These are phyloP conservation scores for Syzygium jambos DNA, from an alignment of 345 rosid species.

Conservation along the genomic window DNA sequence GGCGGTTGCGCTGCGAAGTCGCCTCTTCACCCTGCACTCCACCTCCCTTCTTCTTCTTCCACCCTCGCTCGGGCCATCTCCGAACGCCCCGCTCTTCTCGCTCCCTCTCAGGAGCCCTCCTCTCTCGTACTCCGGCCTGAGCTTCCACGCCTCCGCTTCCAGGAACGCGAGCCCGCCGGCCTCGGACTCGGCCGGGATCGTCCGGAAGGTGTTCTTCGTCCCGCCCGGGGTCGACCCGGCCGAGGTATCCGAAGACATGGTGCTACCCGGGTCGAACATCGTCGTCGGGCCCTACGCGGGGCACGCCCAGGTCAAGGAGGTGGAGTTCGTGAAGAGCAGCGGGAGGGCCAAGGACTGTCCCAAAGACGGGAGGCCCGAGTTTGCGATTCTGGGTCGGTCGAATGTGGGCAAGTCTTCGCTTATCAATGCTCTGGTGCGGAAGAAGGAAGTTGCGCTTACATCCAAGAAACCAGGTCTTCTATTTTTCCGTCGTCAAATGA, in stretches of 20 bases:
- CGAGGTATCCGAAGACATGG: slow-evolving; percentile 58
- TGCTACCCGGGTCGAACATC: slow-evolving; percentile 82
- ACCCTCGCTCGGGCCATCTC: neutral
- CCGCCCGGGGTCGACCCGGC: slow-evolving; percentile 82
- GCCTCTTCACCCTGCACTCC: slow-evolving; percentile 4
- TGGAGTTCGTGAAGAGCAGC: slow-evolving; percentile 85
- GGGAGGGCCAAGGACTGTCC: slow-evolving; percentile 86
- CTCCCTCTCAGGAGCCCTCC: neutral
- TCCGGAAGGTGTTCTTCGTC: slow-evolving; percentile 37
- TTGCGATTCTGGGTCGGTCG: slow-evolving; percentile 84
- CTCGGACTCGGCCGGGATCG: slow-evolving; percentile 26
- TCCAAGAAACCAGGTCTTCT: slow-evolving; percentile 81
- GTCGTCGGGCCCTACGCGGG: slow-evolving; percentile 87
- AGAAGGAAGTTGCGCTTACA: slow-evolving; percentile 91
- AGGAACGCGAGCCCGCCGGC: slow-evolving; percentile 20
- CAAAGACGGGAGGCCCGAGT: slow-evolving; percentile 70
- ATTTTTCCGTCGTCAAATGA: neutral
- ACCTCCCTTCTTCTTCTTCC: neutral
- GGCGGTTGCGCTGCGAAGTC: slow-evolving; percentile 5
- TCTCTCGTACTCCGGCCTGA: neutral
- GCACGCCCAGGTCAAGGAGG: slow-evolving; percentile 81
- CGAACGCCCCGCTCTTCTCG: neutral
- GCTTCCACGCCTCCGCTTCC: slow-evolving; percentile 21
- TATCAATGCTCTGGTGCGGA: slow-evolving; percentile 73
- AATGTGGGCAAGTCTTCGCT: slow-evolving; percentile 97